Conservation (phyloP, 2,329 filamentous ascomycete genomes). For the Neonectria faginata region DNA sequence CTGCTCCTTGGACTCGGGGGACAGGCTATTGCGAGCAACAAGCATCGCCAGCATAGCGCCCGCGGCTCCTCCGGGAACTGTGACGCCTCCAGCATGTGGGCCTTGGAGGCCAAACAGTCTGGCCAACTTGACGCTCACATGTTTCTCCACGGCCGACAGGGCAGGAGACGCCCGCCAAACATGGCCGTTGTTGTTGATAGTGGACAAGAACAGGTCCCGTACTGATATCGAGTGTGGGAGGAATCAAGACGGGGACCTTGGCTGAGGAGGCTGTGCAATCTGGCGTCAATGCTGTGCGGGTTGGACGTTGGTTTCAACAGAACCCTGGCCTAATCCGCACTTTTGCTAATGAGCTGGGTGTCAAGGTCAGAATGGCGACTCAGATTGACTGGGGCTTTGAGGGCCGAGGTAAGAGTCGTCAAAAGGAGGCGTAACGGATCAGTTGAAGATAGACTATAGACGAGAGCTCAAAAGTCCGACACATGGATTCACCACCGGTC, state of each 20-base stretch:
- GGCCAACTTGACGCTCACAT: constrained; percentile 3
- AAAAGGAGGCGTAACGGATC: too few relatives aligned
- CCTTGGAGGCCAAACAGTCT: constrained; percentile 1
- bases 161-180: constrained; percentile 1
- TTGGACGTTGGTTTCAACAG: constrained; percentile 67
- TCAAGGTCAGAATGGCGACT: constrained; percentile 48
- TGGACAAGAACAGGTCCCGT: constrained; percentile 33
- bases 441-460: too few relatives aligned
- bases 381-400: too few relatives aligned
- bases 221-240: constrained; percentile 60
- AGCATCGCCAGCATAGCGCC: constrained; percentile 2
- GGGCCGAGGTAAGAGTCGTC: too few relatives aligned
- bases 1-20: constrained; percentile 1
- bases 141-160: neutral
- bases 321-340: constrained; percentile 66
- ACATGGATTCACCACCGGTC: too few relatives aligned
- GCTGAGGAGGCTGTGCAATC: constrained; percentile 62
- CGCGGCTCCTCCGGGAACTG: neutral
- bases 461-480: too few relatives aligned
- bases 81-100: neutral
- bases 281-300: constrained; percentile 61
- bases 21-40: neutral
- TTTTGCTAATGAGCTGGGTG: constrained; percentile 65
- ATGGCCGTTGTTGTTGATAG: constrained; percentile 2
- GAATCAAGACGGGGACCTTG: constrained; percentile 57